These are phyloP conservation scores for Sistotremastrum niveocremeum DNA, from an alignment of 768 basidiomycete species.

Conservation along the genomic window DNA sequence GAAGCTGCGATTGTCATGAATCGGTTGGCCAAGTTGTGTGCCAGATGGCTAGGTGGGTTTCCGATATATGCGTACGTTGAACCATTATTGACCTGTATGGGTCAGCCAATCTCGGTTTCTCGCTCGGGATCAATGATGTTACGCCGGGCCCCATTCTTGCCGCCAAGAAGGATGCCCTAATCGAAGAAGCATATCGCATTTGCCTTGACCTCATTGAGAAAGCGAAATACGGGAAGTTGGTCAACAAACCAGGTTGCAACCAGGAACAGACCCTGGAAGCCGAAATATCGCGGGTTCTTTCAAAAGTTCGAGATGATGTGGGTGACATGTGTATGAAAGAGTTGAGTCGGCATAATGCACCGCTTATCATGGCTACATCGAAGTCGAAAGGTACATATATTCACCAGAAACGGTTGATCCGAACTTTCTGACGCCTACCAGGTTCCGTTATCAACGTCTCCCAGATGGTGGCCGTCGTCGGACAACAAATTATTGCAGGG, in stretches of 20 bases:
- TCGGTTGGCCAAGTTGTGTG: slow-evolving; percentile 87
- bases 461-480: slow-evolving; percentile 99
- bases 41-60: slow-evolving; percentile 73
- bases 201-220: slow-evolving; percentile 79
- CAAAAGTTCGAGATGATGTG: slow-evolving; percentile 89
- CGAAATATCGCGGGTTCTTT: slow-evolving; percentile 85
- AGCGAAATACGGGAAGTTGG: slow-evolving; percentile 82
- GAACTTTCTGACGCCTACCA: slow-evolving; percentile 17
- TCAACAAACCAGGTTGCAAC: slow-evolving; percentile 96
- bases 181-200: slow-evolving; percentile 77
- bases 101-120: slow-evolving; percentile 93
- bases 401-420: background rate
- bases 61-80: background rate
- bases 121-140: slow-evolving; percentile 96
- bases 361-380: slow-evolving; percentile 97
- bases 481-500: slow-evolving; percentile 96
- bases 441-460: slow-evolving; percentile 99
- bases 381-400: slow-evolving; percentile 81
- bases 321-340: slow-evolving; percentile 98
- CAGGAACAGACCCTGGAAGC: slow-evolving; percentile 96
- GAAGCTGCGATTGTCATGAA: slow-evolving; percentile 96
- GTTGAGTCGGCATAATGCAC: slow-evolving; percentile 92
- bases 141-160: slow-evolving; percentile 85
- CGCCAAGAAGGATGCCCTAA: slow-evolving; percentile 68
- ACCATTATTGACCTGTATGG: slow-evolving; percentile 6